Evolutionary conservation across 108 stramenopile species (phyloP).

Genomic region (Aurantiochytrium sp.): DNA sequence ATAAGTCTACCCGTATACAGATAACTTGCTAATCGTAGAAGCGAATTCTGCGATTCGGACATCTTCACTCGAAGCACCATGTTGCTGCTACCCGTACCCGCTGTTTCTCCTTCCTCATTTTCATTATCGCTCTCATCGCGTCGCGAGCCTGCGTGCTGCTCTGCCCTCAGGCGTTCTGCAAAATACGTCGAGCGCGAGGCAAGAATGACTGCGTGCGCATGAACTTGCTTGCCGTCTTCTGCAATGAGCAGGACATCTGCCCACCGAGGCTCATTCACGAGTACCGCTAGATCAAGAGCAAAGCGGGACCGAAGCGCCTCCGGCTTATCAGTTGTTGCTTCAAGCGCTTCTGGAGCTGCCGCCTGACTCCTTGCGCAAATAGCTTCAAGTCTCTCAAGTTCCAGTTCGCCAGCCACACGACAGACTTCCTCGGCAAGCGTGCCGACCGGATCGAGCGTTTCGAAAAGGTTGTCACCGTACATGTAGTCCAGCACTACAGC

Average conservation of each 20-base stretch:
- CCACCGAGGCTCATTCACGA: conserved; percentile 8
- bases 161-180: neutral
- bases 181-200: neutral
- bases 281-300: neutral
- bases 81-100: neutral
- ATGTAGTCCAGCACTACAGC: neutral
- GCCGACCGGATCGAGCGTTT: neutral
- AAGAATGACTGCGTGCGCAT: neutral
- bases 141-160: neutral
- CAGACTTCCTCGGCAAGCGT: neutral
- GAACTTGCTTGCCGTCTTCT: neutral
- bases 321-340: neutral
- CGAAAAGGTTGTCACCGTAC: neutral
- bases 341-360: neutral
- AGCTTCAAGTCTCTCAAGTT: neutral
- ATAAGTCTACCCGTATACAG: neutral
- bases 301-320: neutral
- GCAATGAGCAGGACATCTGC: neutral
- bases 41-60: neutral
- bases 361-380: neutral
- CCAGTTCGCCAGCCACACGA: neutral
- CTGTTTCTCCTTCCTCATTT: neutral
- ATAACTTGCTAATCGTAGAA: neutral
- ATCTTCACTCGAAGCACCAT: neutral
- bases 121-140: neutral